phyloP scores from a whole-genome alignment of 2,329 filamentous ascomycete species.

The Fusarium circinatum region DNA sequence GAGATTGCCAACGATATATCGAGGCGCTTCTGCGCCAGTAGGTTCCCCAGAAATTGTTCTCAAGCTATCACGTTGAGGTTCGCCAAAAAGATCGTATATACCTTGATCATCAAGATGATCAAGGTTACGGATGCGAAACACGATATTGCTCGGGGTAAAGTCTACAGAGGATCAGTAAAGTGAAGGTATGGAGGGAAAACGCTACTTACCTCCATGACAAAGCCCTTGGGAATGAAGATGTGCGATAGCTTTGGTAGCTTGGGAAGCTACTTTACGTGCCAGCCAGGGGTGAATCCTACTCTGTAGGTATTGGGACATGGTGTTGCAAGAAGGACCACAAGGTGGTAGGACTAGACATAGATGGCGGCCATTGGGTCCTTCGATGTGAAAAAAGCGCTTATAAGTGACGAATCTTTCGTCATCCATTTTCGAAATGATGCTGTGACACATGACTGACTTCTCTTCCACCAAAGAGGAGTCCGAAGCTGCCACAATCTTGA shows the following conservation, averaged over 20 bases:
- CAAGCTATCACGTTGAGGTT: not conserved
- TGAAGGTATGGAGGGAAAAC: fast-evolving
- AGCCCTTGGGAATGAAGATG: not conserved
- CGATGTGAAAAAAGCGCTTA: not conserved
- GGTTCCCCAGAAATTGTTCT: not conserved
- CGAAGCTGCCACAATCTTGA: not conserved
- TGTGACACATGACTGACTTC: not conserved
- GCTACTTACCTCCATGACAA: not conserved
- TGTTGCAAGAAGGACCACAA: not conserved
- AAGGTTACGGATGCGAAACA: not conserved
- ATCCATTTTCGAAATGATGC: fast-evolving
- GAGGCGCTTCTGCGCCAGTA: not conserved
- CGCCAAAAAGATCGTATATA: not conserved
- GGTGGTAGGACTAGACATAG: not conserved
- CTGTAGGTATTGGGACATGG: not conserved
- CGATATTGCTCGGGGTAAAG: not conserved
- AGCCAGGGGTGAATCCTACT: not conserved
- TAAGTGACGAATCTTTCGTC: not conserved
- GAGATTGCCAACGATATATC: not conserved
- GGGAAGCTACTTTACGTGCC: not conserved
- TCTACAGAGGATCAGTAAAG: not conserved
- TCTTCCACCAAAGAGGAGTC: not conserved
- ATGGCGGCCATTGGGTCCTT: not conserved
- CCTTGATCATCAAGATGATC: not conserved
- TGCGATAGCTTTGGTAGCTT: not conserved